Evolutionary conservation across 768 basidiomycete species (phyloP).

Genomic region (Boletus sensibilis): DNA sequence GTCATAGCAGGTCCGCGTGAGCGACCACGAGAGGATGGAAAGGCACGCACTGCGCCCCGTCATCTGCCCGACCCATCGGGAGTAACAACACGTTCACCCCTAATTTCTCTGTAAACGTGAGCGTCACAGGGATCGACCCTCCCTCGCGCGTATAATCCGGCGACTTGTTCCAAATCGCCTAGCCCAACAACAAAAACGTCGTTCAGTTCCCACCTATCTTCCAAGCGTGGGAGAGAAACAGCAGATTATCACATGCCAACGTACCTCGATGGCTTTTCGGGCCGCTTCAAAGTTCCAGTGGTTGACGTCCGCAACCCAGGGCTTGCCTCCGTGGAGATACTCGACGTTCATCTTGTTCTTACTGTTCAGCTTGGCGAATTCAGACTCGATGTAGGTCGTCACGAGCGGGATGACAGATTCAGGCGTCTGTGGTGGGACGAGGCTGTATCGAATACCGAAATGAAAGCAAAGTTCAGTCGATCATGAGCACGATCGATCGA

Average conservation of each 20-base stretch:
- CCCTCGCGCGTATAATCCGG: constrained; percentile 89
- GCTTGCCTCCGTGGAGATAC: constrained; percentile 77
- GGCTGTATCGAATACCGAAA: constrained; percentile 34
- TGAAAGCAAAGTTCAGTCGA: background rate
- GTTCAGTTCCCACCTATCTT: background rate
- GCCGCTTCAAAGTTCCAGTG: constrained; percentile 97
- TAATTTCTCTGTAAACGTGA: constrained; percentile 89
- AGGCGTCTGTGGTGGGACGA: constrained; percentile 87
- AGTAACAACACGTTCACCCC: constrained; percentile 85
- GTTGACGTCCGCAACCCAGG: constrained; percentile 81
- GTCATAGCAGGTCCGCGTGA: background rate
- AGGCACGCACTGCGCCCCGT: constrained; percentile 81
- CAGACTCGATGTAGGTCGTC: constrained; percentile 61
- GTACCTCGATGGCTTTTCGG: constrained; percentile 75
- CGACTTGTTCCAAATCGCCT: constrained; percentile 60
- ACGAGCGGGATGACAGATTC: constrained; percentile 73
- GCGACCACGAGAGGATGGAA: background rate
- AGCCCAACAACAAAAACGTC: background rate
- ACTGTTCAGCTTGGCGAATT: constrained; percentile 81
- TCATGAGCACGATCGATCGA: background rate
- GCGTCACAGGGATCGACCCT: constrained; percentile 92
- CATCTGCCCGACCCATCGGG: constrained; percentile 93
- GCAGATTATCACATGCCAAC: background rate
- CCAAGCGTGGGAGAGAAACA: too few species aligned
- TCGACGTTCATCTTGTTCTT: constrained; percentile 82